Evolutionary conservation across 768 basidiomycete species (phyloP), one percentile per base, ranked within the genome.

Genomic region (Podaxis sp.): DNA sequence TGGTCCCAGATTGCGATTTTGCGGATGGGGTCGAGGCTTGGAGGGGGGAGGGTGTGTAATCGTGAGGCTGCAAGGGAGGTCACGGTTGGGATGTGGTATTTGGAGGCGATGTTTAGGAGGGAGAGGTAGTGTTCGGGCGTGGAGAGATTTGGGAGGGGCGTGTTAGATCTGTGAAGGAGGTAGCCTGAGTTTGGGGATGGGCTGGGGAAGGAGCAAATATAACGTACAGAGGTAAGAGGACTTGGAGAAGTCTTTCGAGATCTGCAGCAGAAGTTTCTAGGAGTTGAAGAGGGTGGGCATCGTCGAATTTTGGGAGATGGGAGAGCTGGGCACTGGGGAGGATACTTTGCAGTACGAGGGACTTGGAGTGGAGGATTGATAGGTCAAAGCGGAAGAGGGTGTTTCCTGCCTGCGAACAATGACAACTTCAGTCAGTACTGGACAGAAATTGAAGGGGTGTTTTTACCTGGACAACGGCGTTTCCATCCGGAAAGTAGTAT

Each of bases 301-400:
- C 69, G 64, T 72, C 61, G 61, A 69, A 66, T 38, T 68, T 55
- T 61, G 66, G 62, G 21, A 61, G 56, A 28, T 65, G 69, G 37
- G 70, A 71, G 6, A 61, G 62, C 42, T 70, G 65, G 27, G 67
- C 62, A 9, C 67, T 70, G n/a, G n/a, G 82, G 74, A 74, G 67
- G 47, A 71, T 66, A 48, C 61, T 71, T 46, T 67, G 64, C 51
- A 76, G 63, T 60, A 72, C 56, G 18, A 67, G 68, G 37, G 74
- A 72, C 62, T 72, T 59, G 77, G 79, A 37, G 73, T 73, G 58
- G 63, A 76, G 50, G 75, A 80, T 77, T 7, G 78, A 77, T 10
- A 80, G 76, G 46, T 82, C 79, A 0, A 86, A 71, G 1, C 76
- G 72, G 65, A 82, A 86, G 1, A 85, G 69, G 10, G 74, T 77